Conservation (phyloP, 306 rosid genomes). For the Benincasa hispida region DNA sequence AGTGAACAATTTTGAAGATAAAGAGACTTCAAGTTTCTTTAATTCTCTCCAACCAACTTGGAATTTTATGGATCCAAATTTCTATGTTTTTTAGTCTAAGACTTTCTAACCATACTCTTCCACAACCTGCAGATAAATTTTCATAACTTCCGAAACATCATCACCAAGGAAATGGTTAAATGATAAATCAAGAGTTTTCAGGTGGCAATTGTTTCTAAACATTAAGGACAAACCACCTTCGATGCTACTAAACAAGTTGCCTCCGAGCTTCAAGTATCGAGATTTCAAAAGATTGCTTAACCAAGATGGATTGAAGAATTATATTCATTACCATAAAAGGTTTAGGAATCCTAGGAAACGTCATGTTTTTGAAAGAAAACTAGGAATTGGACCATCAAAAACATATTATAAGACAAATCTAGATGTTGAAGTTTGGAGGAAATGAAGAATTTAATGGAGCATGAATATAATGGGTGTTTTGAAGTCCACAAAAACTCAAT, state of each 20-base stretch:
- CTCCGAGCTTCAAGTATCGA: background rate
- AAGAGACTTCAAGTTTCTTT: no score
- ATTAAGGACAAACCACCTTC: background rate
- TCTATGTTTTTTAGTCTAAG: background rate
- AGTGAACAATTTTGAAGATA: background rate
- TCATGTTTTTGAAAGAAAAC: background rate
- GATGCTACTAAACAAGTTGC: background rate
- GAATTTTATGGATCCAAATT: background rate
- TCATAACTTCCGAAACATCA: background rate
- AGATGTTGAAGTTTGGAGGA: background rate
- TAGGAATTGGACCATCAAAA: background rate
- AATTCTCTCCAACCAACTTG: background rate
- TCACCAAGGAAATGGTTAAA: background rate
- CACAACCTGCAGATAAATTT: background rate
- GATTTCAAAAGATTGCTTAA: background rate
- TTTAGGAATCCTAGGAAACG: background rate
- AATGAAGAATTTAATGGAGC: slow-evolving; percentile 1
- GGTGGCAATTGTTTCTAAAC: background rate
- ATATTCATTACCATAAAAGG: background rate
- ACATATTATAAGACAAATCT: background rate
- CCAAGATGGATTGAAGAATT: background rate
- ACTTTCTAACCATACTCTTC: background rate
- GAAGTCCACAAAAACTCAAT: background rate
- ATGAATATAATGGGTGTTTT: background rate
- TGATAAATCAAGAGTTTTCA: background rate